Evolutionary conservation across 176 grass and related monocot species (phyloP), one percentile per base, ranked within the genome.

Genomic region (Rhynchospora tenuis): DNA sequence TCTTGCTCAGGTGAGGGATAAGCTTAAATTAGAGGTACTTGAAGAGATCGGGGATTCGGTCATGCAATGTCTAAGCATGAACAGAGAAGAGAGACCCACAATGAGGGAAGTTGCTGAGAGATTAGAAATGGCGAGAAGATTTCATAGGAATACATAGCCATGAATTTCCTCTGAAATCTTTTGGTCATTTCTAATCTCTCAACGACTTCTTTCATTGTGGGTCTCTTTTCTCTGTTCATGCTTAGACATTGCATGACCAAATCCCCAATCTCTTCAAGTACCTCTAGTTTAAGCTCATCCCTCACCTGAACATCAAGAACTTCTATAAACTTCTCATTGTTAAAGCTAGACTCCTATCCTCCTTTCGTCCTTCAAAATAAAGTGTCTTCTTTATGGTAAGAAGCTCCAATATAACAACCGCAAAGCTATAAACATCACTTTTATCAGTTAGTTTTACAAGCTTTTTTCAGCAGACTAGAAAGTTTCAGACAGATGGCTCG

Each of bases 381-480:
- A 94, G 16, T 0, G 90, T 86, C 33, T 91, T 91, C 90, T 90
- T 91, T 78, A 79, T 88, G 0, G 87, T 91, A 2, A 94, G 85
- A 74, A 94, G 85, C 86, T 91, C 92, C 22, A 91, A 73, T 13
- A 94, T 11, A 12, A 94, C 79, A 1, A 94, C 87, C 1, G 88
- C 90, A 23, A 94, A 94, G 69, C 90, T 91, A 8, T 94, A 94
- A 0, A 94, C 92, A 50, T 94, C 90, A 15, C 88, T 91, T 73
- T 94, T 94, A 5, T 88, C 67, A 0, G 90, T 94, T 5, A 94
- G 52, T 20, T 88, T n/a, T n/a, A n/a, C n/a, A n/a, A n/a, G n/a
- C n/a, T n/a, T n/a, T n/a, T n/a, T n/a, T n/a, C n/a, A n/a, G n/a
- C n/a, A n/a, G n/a, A n/a, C n/a, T n/a, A n/a, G n/a, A n/a, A n/a